These are phyloP conservation scores for Aureobasidium lini DNA, from an alignment of 2,329 filamentous ascomycete species.

Conservation along the genomic window DNA sequence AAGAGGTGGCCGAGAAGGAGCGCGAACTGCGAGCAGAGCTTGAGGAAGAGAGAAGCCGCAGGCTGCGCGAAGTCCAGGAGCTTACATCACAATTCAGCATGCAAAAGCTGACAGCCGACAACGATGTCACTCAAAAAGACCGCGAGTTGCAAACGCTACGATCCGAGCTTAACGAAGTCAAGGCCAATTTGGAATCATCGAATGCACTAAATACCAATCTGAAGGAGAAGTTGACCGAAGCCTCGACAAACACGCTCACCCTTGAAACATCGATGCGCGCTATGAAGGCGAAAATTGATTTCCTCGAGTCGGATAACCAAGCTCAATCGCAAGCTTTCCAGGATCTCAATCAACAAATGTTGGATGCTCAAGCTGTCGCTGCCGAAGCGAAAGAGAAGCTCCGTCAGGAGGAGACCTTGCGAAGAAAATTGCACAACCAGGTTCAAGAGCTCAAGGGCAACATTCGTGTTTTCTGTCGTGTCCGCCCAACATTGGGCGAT, in stretches of 20 bases:
- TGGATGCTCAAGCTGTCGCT: slow-evolving; percentile 64
- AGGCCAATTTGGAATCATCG: slow-evolving; percentile 46
- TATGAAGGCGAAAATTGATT: slow-evolving; percentile 74
- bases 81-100: slow-evolving; percentile 47
- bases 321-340: slow-evolving; percentile 82
- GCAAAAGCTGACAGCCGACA: slow-evolving; percentile 41
- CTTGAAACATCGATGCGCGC: slow-evolving; percentile 70
- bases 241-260: slow-evolving; percentile 47
- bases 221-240: slow-evolving; percentile 44
- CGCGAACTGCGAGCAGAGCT: slow-evolving; percentile 58
- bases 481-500: slow-evolving; percentile 62
- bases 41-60: slow-evolving; percentile 54
- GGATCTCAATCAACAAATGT: slow-evolving; percentile 69
- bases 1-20: slow-evolving; percentile 59
- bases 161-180: slow-evolving; percentile 43
- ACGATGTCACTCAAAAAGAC: slow-evolving; percentile 47
- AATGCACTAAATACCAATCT: slow-evolving; percentile 52
- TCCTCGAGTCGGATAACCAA: slow-evolving; percentile 82
- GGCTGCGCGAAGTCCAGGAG: slow-evolving; percentile 58
- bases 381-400: slow-evolving; percentile 71
- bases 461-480: slow-evolving; percentile 95
- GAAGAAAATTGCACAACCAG: slow-evolving; percentile 90
- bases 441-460: slow-evolving; percentile 98
- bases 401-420: slow-evolving; percentile 81
- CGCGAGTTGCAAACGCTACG: slow-evolving; percentile 45